phyloP scores from a whole-genome alignment of 495 filamentous ascomycete genomes.

The Penicillium salamii region DNA sequence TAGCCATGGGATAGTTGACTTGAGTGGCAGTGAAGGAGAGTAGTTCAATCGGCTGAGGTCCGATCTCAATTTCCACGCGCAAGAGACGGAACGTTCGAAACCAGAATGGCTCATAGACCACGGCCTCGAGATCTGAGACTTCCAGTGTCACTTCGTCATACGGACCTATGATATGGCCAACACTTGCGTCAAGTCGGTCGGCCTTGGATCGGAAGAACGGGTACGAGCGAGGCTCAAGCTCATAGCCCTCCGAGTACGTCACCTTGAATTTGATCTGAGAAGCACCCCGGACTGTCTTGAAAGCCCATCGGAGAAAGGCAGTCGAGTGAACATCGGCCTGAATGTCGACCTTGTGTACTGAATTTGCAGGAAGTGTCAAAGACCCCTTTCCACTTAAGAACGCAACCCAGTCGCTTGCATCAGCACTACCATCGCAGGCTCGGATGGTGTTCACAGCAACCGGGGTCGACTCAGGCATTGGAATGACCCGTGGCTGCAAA shows the following conservation, averaged over 20 bases:
- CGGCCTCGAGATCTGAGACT: not conserved
- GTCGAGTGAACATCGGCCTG: conserved; percentile 37
- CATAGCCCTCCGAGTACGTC: conserved; percentile 41
- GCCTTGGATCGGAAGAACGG: conserved; percentile 37
- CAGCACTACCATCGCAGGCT: conserved; percentile 19
- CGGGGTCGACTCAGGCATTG: conserved; percentile 28
- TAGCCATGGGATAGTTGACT: conserved; percentile 31
- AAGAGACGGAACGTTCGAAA: conserved; percentile 39
- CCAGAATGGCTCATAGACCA: conserved; percentile 37
- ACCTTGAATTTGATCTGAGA: conserved; percentile 27
- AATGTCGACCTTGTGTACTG: conserved; percentile 30
- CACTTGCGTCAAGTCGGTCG: conserved; percentile 29
- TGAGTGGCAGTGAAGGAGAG: conserved; percentile 21
- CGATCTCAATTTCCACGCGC: conserved; percentile 25
- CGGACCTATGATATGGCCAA: conserved; percentile 32
- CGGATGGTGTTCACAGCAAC: conserved; percentile 17
- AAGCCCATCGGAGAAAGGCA: conserved; percentile 33
- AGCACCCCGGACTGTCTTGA: conserved; percentile 12
- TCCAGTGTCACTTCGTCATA: conserved; percentile 28
- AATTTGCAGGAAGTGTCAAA: conserved; percentile 17
- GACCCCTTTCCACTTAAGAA: conserved; percentile 8
- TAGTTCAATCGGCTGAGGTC: conserved; percentile 13
- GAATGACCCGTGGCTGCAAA: conserved; percentile 29
- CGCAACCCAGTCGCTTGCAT: conserved; percentile 16
- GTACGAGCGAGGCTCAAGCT: conserved; percentile 35